These are phyloP conservation scores for Trametes hirsuta DNA, from an alignment of 1,284 basidiomycete genomes.

Conservation along the genomic window DNA sequence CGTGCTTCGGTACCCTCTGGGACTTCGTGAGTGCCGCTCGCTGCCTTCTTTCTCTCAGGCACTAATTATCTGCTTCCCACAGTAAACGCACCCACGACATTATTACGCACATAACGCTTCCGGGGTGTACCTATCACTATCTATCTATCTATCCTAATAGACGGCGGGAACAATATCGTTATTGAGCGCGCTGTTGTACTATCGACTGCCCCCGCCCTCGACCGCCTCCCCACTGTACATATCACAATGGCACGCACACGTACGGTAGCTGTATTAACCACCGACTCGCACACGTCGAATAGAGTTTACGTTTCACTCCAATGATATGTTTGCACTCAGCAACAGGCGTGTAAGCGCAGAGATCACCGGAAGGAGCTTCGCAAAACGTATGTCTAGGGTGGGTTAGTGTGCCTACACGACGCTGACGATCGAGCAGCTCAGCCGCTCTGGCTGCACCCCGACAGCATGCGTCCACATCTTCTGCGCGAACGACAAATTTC, in stretches of 20 bases:
- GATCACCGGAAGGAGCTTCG: too few species aligned
- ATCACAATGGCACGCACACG: slow-evolving; percentile 1
- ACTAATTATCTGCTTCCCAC: slow-evolving; percentile 1
- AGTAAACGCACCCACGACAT: slow-evolving; percentile 14
- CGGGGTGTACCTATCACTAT: neutral
- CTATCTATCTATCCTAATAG: slow-evolving; percentile 13
- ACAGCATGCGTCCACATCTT: neutral
- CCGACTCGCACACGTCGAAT: neutral
- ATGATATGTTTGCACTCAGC: too few species aligned
- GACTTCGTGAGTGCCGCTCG: slow-evolving; percentile 57
- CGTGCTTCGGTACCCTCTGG: slow-evolving; percentile 73
- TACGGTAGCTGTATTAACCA: slow-evolving; percentile 6
- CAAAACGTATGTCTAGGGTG: too few species aligned
- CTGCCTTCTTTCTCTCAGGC: neutral
- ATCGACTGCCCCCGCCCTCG: neutral
- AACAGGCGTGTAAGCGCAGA: too few species aligned
- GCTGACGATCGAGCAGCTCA: too few species aligned
- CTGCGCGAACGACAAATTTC: slow-evolving; percentile 1
- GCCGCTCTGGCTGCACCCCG: too few species aligned
- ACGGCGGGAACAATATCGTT: slow-evolving; percentile 15
- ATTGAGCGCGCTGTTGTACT: slow-evolving; percentile 11
- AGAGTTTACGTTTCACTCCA: slow-evolving; percentile 1
- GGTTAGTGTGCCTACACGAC: too few species aligned
- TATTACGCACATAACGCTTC: neutral
- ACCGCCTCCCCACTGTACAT: slow-evolving; percentile 11